Base-by-base conservation (phyloP, 2,329 filamentous ascomycete species). In the Aureobasidium sp. region DNA sequence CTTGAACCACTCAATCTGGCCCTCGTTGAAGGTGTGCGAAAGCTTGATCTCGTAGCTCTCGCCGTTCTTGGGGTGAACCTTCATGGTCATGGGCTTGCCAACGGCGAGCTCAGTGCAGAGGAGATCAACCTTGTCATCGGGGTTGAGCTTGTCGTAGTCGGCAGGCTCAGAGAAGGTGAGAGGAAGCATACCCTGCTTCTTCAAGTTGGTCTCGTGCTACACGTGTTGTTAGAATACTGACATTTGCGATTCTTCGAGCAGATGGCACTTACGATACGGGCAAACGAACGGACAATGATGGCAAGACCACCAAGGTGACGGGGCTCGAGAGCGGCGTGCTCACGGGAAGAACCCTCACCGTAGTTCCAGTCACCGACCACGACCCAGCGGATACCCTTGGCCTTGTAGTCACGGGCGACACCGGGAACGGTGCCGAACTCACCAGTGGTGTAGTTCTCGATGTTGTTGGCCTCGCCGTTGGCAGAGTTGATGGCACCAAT, bases 121-220 rank as follows among this genome's bases (percentile, higher is more conserved):
- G 56, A 98, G 78, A 71, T 96, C 90, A 63, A 97, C 84, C 76
- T 85, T 90, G 79, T 95, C 93, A 57, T 93, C 85, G 61, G 90
- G 87, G 70, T 86, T 83, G 73, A 98, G 90, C 82, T 88, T 95
- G 73, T 98, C 93, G 74, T 98, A 98, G 74, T 98, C 93, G 70
- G 86, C 91, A 54, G 91, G 91, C 70, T 97, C 84, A 55, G 83
- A 75, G 77, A 98, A 98, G 65, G 90, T 97, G 61, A 98, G 81
- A 66, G 93, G 93, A 76, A 98, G 87, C 91, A 98, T 96, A 76
- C 93, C 93, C 83, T 98, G 93, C 86, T 98, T 98, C 88, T 98
- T 98, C 79, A 98, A 77, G 83, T 98, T 98, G 79, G 93, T 98
- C 81, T 98, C 93, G 81, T 98, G 93, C 74, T 76, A 25, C 27